Conservation (phyloP, 163 green algal species). For the Trebouxia gelatinosa region DNA sequence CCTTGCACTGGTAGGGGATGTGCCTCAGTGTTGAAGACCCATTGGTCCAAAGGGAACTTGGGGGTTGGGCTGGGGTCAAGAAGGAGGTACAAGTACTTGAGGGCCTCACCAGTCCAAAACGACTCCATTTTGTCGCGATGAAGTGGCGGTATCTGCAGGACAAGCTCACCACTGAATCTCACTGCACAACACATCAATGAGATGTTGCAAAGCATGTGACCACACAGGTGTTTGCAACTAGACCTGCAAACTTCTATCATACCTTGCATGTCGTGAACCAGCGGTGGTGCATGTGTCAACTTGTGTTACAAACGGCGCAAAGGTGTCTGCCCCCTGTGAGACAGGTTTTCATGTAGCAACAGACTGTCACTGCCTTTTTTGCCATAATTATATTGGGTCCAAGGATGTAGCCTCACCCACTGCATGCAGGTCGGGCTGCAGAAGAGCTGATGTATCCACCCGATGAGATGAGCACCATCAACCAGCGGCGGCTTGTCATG, state of each 20-base stretch:
- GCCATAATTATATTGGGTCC: no score
- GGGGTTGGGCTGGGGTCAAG: constrained; percentile 57
- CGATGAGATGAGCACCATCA: constrained; percentile 80
- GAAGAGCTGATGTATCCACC: constrained; percentile 75
- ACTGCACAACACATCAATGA: not conserved
- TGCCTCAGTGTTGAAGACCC: constrained; percentile 96
- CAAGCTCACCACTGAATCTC: no score
- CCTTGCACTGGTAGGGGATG: constrained; percentile 76
- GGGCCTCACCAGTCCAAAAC: constrained; percentile 92
- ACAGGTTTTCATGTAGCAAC: no score
- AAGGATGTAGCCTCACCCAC: no score
- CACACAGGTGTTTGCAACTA: not conserved
- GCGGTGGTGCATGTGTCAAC: no score
- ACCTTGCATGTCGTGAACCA: no score
- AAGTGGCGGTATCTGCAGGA: constrained; percentile 50
- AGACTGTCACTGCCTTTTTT: no score
- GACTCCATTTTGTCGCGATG: constrained; percentile 86
- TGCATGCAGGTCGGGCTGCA: constrained; percentile 44
- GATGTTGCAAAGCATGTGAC: not conserved
- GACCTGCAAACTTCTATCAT: not conserved
- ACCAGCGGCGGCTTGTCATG: constrained; percentile 56
- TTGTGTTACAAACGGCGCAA: no score
- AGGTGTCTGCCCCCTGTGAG: no score
- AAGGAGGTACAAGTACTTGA: constrained; percentile 96
- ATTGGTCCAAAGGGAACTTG: constrained; percentile 78